Percentiles rank a stretch among this genome's conserved stretches.
Conservation (phyloP, 1,139 yeast species). For the Debaryomyces coudertii region DNA sequence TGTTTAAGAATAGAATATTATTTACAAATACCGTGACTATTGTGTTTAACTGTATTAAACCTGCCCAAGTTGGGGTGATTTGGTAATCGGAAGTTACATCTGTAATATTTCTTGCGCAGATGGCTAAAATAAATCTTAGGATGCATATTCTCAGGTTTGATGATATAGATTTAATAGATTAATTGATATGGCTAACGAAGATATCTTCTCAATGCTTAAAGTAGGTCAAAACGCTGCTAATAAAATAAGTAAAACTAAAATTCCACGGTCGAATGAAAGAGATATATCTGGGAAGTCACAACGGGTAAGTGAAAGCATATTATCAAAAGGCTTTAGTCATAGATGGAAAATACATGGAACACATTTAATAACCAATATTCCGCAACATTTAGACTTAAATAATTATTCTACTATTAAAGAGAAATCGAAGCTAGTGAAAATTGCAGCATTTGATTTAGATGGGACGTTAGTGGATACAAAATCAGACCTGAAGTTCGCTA, state of each 20-base stretch:
- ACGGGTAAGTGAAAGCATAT: neutral
- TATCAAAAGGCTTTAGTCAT: slow-evolving; percentile 2
- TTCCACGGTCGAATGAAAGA: neutral
- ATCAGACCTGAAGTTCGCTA: slow-evolving; percentile 58
- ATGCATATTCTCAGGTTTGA: too few species aligned
- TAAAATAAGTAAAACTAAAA: slow-evolving; percentile 5
- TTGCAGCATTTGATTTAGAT: slow-evolving; percentile 81
- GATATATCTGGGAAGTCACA: neutral
- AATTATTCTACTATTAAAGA: slow-evolving; percentile 3
- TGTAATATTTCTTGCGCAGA: too few species aligned
- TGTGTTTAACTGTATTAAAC: too few species aligned
- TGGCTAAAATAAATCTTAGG: too few species aligned
- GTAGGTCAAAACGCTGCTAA: slow-evolving; percentile 5
- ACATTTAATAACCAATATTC: slow-evolving; percentile 38
- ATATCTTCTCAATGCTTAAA: slow-evolving; percentile 14
- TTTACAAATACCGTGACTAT: too few species aligned
- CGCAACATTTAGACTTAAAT: slow-evolving; percentile 17
- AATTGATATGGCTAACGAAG: slow-evolving; percentile 10
- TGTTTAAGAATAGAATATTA: neutral
- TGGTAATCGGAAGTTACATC: too few species aligned
- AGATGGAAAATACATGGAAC: slow-evolving; percentile 38
- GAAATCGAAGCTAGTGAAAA: slow-evolving; percentile 24
- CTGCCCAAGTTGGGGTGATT: too few species aligned
- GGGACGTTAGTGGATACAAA: slow-evolving; percentile 67
- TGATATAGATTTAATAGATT: neutral